Base-by-base conservation (phyloP, 371 early-diverging fungal species). In the Rhizopus arrhizus region DNA sequence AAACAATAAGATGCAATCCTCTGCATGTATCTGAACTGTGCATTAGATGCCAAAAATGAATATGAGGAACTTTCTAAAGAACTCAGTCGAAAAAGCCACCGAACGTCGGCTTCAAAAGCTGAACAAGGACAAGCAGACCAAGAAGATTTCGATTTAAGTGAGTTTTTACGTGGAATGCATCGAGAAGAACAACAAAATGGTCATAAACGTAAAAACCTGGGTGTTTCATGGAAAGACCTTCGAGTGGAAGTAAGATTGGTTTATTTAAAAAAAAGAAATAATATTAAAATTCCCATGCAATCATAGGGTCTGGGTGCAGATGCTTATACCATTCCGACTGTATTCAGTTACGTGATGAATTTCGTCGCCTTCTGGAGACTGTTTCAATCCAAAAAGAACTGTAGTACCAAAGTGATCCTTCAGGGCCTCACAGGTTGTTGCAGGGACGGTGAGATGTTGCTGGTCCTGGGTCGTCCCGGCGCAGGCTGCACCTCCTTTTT, bases 401-500 rank as follows among this genome's bases (percentile, higher is more conserved):
- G 33, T 31, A 51, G 48, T 15, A 65, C 56, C 34, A 72, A 67
- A 29, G 65, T 58, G 0, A 84, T 90, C 49, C 65, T 88, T 7
- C 65, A 81, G 41, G 66, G 79, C n/a, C 59, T 83, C 48, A 78
- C 80, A 35, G 90, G 90, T 7, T 85, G 77, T 46, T 81, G 83
- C 31, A 72, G 74, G 15, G 85, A 84, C 10, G 89, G 89, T 8
- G 89, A 90, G 64, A 88, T 90, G 89, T 64, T 90, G 34, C 64
- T 90, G 9, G 85, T 90, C 1, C 77, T 90, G 6, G 90, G 90
- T 4, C 79, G 86, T 5, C 90, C 90, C 5, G 90, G 88, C 8
- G 69, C 90, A 2, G 90, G 90, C 22, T 87, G 89, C 57, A 86
- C 88, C 4, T 85, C 86, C 11, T 56, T 90, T 15, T 65, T 90